A percentile compares a stretch with the other conserved stretches of the same genome.
Evolutionary conservation across 2,329 filamentous ascomycete species (phyloP).

Genomic region (Cercospora nicotianae): DNA sequence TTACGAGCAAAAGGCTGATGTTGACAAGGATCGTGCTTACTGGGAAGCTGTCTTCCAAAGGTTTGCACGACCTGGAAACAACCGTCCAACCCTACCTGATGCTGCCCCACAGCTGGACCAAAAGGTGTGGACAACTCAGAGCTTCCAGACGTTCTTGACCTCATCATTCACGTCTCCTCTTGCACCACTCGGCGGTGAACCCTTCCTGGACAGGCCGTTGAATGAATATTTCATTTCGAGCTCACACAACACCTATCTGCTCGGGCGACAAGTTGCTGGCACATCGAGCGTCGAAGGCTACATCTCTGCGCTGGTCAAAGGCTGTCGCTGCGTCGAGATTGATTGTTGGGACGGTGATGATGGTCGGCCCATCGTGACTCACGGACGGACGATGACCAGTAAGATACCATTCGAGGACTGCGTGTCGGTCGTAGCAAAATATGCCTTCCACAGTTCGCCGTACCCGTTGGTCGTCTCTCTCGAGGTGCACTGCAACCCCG

Average conservation of each 20-base stretch:
- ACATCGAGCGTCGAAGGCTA: constrained; percentile 94
- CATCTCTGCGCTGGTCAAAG: constrained; percentile 80
- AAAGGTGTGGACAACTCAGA: constrained; percentile 71
- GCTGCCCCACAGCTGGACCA: constrained; percentile 46
- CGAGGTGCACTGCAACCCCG: constrained; percentile 84
- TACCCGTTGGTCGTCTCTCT: constrained; percentile 93
- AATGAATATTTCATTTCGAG: constrained; percentile 98
- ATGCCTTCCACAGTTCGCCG: constrained; percentile 82
- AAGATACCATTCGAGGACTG: constrained; percentile 88
- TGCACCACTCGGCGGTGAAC: constrained; percentile 29
- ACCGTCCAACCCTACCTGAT: constrained; percentile 48
- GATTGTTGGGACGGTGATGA: constrained; percentile 96
- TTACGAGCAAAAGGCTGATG: constrained; percentile 72
- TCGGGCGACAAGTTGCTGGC: constrained; percentile 85
- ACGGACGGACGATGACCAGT: constrained; percentile 85
- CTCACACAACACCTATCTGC: constrained; percentile 96
- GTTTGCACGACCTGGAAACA: constrained; percentile 31
- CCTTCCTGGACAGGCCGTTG: constrained; percentile 72
- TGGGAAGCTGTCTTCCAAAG: constrained; percentile 70
- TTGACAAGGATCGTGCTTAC: constrained; percentile 62
- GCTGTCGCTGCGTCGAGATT: constrained; percentile 93
- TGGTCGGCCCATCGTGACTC: constrained; percentile 83
- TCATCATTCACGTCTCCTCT: constrained; percentile 51
- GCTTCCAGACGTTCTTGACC: constrained; percentile 74
- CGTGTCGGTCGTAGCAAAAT: constrained; percentile 89